phyloP scores from a whole-genome alignment of 2,329 filamentous ascomycete genomes.

The Camillea tinctor region DNA sequence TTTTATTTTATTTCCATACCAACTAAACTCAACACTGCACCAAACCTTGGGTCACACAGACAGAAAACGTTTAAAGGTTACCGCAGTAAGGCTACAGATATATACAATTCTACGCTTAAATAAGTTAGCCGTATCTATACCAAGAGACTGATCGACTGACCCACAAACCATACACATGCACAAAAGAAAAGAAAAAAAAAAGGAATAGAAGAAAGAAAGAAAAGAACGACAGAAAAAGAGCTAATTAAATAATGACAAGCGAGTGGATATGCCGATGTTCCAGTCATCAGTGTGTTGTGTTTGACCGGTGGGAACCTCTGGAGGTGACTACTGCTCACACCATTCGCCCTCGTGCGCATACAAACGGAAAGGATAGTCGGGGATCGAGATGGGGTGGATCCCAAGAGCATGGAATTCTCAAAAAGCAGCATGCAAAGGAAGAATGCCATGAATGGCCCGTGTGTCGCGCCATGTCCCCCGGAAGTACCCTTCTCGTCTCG shows the following conservation, averaged over 20 bases:
- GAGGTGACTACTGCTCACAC: conserved; percentile 19
- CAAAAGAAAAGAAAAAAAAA: background rate
- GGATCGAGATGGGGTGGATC: conserved; percentile 29
- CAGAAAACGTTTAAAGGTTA: background rate
- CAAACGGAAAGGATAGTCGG: conserved; percentile 22
- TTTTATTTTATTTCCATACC: too few species aligned
- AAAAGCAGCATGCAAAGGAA: conserved; percentile 25
- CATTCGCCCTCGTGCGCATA: conserved; percentile 8
- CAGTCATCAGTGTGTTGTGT: conserved; percentile 4
- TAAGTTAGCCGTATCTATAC: too few species aligned
- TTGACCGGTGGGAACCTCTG: conserved; percentile 10
- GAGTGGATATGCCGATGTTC: background rate
- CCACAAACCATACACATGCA: background rate
- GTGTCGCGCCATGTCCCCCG: conserved; percentile 22
- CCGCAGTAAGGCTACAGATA: background rate
- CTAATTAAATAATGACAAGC: background rate
- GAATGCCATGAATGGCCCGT: conserved; percentile 27
- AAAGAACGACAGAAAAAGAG: background rate
- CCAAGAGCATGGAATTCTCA: conserved; percentile 29
- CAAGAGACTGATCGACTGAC: too few species aligned
- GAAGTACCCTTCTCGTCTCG: conserved; percentile 19
- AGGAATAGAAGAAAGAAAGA: background rate
- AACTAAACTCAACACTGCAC: background rate
- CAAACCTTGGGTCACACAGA: background rate
- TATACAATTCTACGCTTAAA: too few species aligned